Conservation (phyloP, 495 filamentous ascomycete species). For the Aspergillus diversus region DNA sequence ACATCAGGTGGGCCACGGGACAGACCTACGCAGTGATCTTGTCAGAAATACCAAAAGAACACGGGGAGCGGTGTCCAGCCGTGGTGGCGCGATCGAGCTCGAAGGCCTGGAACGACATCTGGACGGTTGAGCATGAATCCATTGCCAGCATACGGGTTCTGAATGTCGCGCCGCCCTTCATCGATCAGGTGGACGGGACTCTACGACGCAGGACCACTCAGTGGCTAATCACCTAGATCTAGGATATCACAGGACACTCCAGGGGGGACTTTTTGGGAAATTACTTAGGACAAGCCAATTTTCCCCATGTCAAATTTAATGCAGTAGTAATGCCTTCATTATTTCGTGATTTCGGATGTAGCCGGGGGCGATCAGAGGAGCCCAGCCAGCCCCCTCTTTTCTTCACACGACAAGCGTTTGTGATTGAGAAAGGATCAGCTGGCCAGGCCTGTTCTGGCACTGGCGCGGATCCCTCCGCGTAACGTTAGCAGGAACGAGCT, state of each 20-base stretch:
- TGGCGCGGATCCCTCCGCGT: no score
- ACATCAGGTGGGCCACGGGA: conserved; percentile 1
- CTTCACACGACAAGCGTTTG: no score
- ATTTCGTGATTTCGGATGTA: no score
- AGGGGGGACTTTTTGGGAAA: no score
- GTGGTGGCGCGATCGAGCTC: neutral
- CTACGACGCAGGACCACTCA: neutral
- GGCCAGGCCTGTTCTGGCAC: no score
- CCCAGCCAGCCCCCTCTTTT: no score
- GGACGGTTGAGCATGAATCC: conserved; percentile 6
- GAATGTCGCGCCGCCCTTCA: neutral
- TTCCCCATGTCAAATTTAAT: no score
- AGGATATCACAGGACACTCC: neutral
- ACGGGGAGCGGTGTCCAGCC: neutral
- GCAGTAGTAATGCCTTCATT: no score
- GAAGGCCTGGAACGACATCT: neutral
- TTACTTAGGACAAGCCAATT: no score
- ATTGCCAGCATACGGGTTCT: conserved; percentile 10
- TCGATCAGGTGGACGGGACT: neutral
- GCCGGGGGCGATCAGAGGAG: no score
- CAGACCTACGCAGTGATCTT: conserved; percentile 13
- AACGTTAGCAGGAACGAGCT: no score
- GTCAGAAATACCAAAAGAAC: neutral
- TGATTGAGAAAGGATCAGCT: no score
- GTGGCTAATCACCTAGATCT: neutral